Percentiles rank a stretch among this genome's conserved stretches.
Conservation (phyloP, 2,329 filamentous ascomycete species). For the Mariannaea elegans region DNA sequence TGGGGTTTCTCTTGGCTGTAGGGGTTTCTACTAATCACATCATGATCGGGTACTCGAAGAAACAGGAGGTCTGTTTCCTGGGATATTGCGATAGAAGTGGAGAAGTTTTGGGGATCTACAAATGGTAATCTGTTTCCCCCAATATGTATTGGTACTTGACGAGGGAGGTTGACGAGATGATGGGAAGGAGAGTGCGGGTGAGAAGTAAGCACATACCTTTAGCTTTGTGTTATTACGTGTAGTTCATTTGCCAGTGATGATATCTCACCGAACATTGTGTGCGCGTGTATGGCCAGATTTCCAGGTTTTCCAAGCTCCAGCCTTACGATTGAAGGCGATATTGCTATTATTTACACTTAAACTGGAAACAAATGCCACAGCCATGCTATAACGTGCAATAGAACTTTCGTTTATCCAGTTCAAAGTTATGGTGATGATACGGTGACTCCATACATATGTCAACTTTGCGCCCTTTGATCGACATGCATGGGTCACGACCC, state of each 20-base stretch:
- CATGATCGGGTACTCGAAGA: slow-evolving; percentile 23
- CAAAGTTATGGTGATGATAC: neutral
- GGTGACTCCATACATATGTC: slow-evolving; percentile 6
- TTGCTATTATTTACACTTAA: no score
- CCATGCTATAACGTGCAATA: no score
- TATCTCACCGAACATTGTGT: neutral
- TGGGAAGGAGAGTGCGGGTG: neutral
- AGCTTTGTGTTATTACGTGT: slow-evolving; percentile 13
- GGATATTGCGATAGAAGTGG: slow-evolving; percentile 30
- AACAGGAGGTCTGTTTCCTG: slow-evolving; percentile 23
- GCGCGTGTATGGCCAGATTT: no score
- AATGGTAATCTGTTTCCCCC: slow-evolving; percentile 25
- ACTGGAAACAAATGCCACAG: no score
- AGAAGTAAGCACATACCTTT: slow-evolving; percentile 25
- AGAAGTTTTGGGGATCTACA: slow-evolving; percentile 12
- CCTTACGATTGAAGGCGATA: no score
- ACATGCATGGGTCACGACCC: slow-evolving; percentile 19
- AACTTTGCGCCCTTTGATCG: slow-evolving; percentile 32
- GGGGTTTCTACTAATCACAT: slow-evolving; percentile 32
- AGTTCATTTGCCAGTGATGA: neutral
- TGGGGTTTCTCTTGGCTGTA: slow-evolving; percentile 27
- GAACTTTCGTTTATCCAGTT: no score
- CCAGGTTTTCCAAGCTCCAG: no score
- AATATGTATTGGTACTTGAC: slow-evolving; percentile 39
- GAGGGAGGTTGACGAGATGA: slow-evolving; percentile 9